phyloP scores from a whole-genome alignment of 2,329 filamentous ascomycete species.

The Sarocladium brachiariae region DNA sequence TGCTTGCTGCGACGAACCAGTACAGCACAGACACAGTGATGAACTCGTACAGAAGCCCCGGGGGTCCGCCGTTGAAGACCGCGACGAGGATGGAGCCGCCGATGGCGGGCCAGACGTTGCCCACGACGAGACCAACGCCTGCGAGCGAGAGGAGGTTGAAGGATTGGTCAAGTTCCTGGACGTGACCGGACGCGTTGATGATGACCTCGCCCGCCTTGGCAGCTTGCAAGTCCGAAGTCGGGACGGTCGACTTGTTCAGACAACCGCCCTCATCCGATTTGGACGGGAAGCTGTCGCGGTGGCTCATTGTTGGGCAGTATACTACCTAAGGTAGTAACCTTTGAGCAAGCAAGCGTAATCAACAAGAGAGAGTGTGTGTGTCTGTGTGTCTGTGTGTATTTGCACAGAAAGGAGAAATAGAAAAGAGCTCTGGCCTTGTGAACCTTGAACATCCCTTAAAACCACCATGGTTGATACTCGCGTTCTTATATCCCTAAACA shows the following conservation, averaged over 20 bases:
- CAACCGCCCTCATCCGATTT: neutral
- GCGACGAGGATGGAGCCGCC: slow-evolving; percentile 40
- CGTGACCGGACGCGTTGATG: slow-evolving; percentile 34
- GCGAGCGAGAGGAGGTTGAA: slow-evolving; percentile 35
- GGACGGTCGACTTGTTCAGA: neutral
- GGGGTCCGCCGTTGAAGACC: slow-evolving; percentile 54
- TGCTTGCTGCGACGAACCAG: slow-evolving; percentile 49
- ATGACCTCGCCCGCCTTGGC: neutral
- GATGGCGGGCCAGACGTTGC: slow-evolving; percentile 37
- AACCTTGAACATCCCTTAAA: too few relatives aligned
- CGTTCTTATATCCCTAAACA: too few relatives aligned
- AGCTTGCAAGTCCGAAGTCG: neutral
- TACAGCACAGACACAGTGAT: slow-evolving; percentile 43
- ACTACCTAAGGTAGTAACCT: too few relatives aligned
- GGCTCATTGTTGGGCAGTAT: too few relatives aligned
- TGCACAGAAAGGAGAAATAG: too few relatives aligned
- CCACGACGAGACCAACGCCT: slow-evolving; percentile 33
- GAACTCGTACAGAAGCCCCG: slow-evolving; percentile 58
- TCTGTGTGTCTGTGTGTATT: too few relatives aligned
- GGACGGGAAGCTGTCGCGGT: neutral
- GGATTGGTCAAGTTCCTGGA: slow-evolving; percentile 31
- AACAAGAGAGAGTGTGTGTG: too few relatives aligned
- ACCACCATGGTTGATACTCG: too few relatives aligned
- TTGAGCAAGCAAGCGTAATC: too few relatives aligned
- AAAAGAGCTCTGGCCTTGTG: too few relatives aligned